Evolutionary conservation across 495 filamentous ascomycete species (phyloP), one percentile per base, ranked within the genome.

Genomic region (Usnea hakonensis): DNA sequence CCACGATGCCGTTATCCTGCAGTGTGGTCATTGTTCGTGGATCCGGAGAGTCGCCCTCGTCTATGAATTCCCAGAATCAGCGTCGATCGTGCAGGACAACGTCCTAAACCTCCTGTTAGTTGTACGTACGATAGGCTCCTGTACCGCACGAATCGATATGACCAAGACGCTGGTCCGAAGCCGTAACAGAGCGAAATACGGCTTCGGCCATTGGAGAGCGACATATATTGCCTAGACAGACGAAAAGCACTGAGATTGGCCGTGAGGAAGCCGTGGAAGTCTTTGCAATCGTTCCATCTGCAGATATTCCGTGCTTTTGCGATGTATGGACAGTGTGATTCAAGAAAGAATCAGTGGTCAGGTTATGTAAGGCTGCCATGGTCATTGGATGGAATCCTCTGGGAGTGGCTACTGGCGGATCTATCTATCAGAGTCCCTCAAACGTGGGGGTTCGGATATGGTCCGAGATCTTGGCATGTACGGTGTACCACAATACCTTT

Each of bases 161-260:
- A 17, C 76, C 74, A 65, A 97, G 83, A 19, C 85, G 78, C 53
- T 77, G 81, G 69, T 75, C 84, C 78, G 79, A 74, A 62, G 78
- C 74, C n/a, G 84, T 83, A 9, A 95, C 73, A 33, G 84, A 82
- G 40, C 83, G 85, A 78, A 98, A 97, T 64, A 94, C 88, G 44
- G 87, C 94, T 78, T 97, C 93, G 37, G 92, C 91, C 94, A 98
- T 97, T 4, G 94, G 88, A 3, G 91, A 96, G 33, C 84, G 81
- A 64, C 94, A 98, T 70, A 97, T 97, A 74, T 98, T 98, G 67
- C 94, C 94, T 17, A 98, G 80, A 73, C 94, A 98, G 67, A 96
- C 92, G 73, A 98, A 98, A 50, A 98, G 83, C 35, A 98, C 87
- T 11, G 85, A 94, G 61, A 91, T 78, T 5, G 79, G 76, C 14